Evolutionary conservation across 805 yeast species (phyloP).

Genomic region (Maudiozyma serrabonitensis): DNA sequence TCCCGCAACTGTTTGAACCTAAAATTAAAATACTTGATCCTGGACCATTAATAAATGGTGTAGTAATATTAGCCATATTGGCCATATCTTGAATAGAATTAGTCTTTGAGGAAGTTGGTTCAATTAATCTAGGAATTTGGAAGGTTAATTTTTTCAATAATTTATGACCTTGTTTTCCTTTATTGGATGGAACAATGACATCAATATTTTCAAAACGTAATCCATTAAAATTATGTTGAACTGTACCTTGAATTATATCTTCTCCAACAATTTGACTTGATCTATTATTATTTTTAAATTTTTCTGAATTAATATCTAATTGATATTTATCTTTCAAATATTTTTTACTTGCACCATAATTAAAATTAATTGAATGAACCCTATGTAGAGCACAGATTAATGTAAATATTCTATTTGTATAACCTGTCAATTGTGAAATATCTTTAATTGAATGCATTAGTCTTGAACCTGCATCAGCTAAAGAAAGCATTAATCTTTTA

Average conservation of each 20-base stretch:
- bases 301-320: not conserved
- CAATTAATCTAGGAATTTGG: constrained; percentile 32
- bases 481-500: constrained; percentile 78
- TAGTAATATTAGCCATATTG: constrained; percentile 11
- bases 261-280: constrained; percentile 7
- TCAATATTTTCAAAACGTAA: constrained; percentile 75
- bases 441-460: constrained; percentile 92
- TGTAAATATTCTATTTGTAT: constrained; percentile 76
- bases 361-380: constrained; percentile 52
- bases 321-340: not conserved
- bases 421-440: constrained; percentile 82
- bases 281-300: not conserved
- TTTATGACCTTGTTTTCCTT: constrained; percentile 52
- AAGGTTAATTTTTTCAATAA: constrained; percentile 56
- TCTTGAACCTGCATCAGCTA: constrained; percentile 92
- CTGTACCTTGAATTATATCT: constrained; percentile 64
- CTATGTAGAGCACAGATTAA: constrained; percentile 70
- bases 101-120: constrained; percentile 16
- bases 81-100: constrained; percentile 32
- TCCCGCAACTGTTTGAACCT: constrained; percentile 87
- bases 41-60: constrained; percentile 24
- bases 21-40: constrained; percentile 68
- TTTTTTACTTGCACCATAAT: constrained; percentile 26
- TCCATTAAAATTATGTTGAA: constrained; percentile 70
- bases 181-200: constrained; percentile 61